Conservation (phyloP, 352 stramenopile species). For the Globisporangium heterothallicum region DNA sequence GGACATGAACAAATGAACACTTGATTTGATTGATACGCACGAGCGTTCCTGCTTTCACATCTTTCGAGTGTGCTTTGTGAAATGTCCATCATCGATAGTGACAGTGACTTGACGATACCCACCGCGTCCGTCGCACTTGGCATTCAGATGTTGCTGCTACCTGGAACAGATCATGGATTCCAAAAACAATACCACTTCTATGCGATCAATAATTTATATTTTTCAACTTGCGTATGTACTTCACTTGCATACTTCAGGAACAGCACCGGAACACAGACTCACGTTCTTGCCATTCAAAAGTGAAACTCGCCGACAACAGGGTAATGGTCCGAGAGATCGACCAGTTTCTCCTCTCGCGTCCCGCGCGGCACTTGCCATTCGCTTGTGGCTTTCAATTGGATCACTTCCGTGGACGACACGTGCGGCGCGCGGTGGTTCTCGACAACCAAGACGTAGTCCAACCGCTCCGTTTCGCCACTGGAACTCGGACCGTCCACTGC, state of each 20-base stretch:
- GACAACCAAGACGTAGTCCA: conserved; percentile 58
- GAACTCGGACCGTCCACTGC: conserved; percentile 57
- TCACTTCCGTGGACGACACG: conserved; percentile 23
- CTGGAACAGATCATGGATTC: too few species aligned
- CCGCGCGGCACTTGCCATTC: conserved; percentile 22
- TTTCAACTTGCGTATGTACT: neutral
- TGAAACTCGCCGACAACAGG: conserved; percentile 50
- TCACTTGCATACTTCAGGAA: neutral
- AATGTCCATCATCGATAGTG: too few species aligned
- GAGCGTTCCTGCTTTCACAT: too few species aligned
- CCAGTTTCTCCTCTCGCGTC: conserved; percentile 22
- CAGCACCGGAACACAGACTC: neutral
- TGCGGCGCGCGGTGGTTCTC: conserved; percentile 29
- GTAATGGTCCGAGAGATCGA: conserved; percentile 70
- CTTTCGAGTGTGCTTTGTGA: too few species aligned
- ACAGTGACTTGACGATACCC: too few species aligned
- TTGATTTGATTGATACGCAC: too few species aligned
- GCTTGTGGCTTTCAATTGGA: conserved; percentile 50
- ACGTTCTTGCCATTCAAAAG: conserved; percentile 26
- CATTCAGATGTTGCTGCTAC: too few species aligned
- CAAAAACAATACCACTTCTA: too few species aligned
- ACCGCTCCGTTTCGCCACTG: conserved; percentile 41
- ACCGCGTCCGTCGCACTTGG: too few species aligned
- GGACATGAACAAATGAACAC: too few species aligned
- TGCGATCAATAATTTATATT: neutral